These are phyloP conservation scores for Hysterium pulicare DNA, from an alignment of 2,329 filamentous ascomycete genomes.

Conservation along the genomic window DNA sequence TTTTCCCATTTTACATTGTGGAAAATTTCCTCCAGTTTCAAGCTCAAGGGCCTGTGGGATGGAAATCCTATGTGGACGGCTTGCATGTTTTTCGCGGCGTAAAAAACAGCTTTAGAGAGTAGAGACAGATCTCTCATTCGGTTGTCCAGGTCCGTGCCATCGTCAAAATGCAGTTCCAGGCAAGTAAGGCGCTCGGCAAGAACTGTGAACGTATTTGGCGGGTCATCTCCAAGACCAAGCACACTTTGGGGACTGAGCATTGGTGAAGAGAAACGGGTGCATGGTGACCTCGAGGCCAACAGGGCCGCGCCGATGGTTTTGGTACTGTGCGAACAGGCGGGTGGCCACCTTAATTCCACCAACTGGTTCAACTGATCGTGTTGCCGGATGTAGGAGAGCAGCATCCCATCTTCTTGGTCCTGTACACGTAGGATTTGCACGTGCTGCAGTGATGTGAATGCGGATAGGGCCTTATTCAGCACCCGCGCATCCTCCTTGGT, in stretches of 20 bases:
- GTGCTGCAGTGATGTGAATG: slow-evolving; percentile 60
- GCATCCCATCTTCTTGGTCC: slow-evolving; percentile 55
- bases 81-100: slow-evolving; percentile 57
- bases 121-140: slow-evolving; percentile 57
- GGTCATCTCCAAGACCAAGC: slow-evolving; percentile 47
- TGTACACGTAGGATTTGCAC: slow-evolving; percentile 62
- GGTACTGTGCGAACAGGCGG: slow-evolving; percentile 60
- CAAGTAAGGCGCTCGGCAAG: slow-evolving; percentile 58
- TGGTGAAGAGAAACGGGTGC: slow-evolving; percentile 59
- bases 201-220: slow-evolving; percentile 47
- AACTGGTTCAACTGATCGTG: slow-evolving; percentile 46
- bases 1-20: slow-evolving; percentile 60
- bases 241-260: slow-evolving; percentile 61
- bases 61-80: slow-evolving; percentile 65
- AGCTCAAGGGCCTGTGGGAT: slow-evolving; percentile 52
- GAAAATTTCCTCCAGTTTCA: slow-evolving; percentile 60
- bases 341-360: slow-evolving; percentile 57
- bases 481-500: slow-evolving; percentile 51
- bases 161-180: slow-evolving; percentile 62
- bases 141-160: slow-evolving; percentile 53
- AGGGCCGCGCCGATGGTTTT: slow-evolving; percentile 58
- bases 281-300: slow-evolving; percentile 53
- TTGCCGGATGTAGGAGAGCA: slow-evolving; percentile 51
- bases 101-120: slow-evolving; percentile 58
- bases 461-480: slow-evolving; percentile 53